Percentiles rank a stretch among this genome's conserved stretches.
Conservation (phyloP, 129 eudicot species). For the Saposhnikovia divaricata region DNA sequence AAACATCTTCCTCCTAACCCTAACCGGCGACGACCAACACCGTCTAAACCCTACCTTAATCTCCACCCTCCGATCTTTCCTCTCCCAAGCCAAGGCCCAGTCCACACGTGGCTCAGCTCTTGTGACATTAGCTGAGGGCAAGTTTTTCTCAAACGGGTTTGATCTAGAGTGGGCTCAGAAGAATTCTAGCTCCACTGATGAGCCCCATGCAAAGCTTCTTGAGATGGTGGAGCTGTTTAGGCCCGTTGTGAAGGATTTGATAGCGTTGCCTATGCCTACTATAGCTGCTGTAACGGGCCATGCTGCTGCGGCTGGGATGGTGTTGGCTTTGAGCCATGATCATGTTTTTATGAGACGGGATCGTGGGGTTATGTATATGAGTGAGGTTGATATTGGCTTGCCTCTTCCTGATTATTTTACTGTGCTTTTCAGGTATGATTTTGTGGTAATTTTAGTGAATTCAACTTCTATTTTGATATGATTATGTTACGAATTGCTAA, state of each 20-base stretch:
- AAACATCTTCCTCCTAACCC: slow-evolving; percentile 50
- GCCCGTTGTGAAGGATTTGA: slow-evolving; percentile 43
- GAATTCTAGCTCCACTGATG: slow-evolving; percentile 22
- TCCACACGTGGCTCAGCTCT: slow-evolving; percentile 51
- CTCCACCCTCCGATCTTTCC: slow-evolving; percentile 50
- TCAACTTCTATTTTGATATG: too few relatives aligned
- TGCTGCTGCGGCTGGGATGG: slow-evolving; percentile 87
- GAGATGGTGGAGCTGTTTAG: slow-evolving; percentile 50
- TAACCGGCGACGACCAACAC: slow-evolving; percentile 61
- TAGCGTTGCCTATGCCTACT: slow-evolving; percentile 78
- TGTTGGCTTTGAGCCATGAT: slow-evolving; percentile 72
- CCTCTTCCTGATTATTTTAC: slow-evolving; percentile 61
- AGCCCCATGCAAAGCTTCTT: slow-evolving; percentile 25
- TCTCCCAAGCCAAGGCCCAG: slow-evolving; percentile 49
- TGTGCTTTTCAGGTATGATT: slow-evolving; percentile 17
- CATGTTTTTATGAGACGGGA: slow-evolving; percentile 59
- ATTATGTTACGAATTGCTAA: not conserved
- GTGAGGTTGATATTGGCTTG: slow-evolving; percentile 86
- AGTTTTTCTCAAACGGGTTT: slow-evolving; percentile 85
- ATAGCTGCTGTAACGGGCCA: slow-evolving; percentile 79
- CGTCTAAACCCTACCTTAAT: slow-evolving; percentile 60
- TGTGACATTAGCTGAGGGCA: slow-evolving; percentile 51
- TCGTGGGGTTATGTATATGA: slow-evolving; percentile 65
- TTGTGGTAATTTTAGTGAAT: not conserved
- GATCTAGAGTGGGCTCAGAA: slow-evolving; percentile 62